A percentile compares a stretch with the other conserved stretches of the same genome.
Evolutionary conservation across 306 rosid genomes (phyloP).

Genomic region (Senna tora): DNA sequence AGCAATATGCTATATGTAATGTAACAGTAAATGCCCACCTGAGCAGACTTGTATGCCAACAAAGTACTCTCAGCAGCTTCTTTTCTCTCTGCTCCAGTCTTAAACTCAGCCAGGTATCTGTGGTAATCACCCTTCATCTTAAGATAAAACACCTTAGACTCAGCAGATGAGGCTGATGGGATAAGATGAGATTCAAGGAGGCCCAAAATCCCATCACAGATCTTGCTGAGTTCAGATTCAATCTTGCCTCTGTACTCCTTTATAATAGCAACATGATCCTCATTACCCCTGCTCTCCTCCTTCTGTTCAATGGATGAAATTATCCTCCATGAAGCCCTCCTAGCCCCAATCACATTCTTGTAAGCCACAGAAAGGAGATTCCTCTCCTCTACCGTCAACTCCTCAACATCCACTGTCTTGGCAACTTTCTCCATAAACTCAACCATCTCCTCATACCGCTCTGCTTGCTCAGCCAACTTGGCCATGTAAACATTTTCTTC

Average conservation of each 20-base stretch:
- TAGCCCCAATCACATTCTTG: conserved; percentile 93
- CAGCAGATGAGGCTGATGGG: conserved; percentile 79
- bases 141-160: conserved; percentile 86
- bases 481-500: conserved; percentile 95
- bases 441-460: conserved; percentile 94
- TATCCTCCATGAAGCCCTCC: conserved; percentile 98
- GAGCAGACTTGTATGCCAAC: conserved; percentile 95
- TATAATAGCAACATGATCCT: conserved; percentile 71
- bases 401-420: conserved; percentile 78
- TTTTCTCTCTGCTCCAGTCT: conserved; percentile 83
- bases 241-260: conserved; percentile 89
- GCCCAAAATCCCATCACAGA: conserved; percentile 87
- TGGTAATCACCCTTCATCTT: conserved; percentile 97
- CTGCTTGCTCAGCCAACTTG: conserved; percentile 90
- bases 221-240: conserved; percentile 87
- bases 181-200: conserved; percentile 87
- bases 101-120: conserved; percentile 93
- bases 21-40: conserved; percentile 50
- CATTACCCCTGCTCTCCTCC: conserved; percentile 93
- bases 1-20: neutral
- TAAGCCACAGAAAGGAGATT: conserved; percentile 92
- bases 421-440: conserved; percentile 98
- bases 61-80: conserved; percentile 94
- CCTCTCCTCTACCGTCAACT: conserved; percentile 87
- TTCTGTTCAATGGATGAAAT: conserved; percentile 97